A percentile compares a stretch with the other conserved stretches of the same genome.
Evolutionary conservation across 169 alveolate genomes (phyloP).

Genomic region (Cryptosporidium bovis): DNA sequence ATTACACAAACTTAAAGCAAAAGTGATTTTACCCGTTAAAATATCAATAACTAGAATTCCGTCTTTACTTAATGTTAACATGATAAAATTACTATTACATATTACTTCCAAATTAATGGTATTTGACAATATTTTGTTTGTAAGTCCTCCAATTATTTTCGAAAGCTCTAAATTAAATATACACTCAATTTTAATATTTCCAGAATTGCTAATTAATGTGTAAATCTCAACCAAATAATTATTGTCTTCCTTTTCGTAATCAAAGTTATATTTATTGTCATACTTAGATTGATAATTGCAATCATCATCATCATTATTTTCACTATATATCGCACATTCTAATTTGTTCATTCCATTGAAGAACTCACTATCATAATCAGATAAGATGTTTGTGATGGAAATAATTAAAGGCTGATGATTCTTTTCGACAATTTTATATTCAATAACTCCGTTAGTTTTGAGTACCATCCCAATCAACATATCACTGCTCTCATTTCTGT

Average conservation of each 20-base stretch:
- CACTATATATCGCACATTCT: neutral
- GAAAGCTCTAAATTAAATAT: constrained; percentile 35
- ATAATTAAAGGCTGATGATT: constrained; percentile 5
- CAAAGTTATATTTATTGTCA: neutral
- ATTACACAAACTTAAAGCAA: neutral
- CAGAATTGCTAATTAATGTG: neutral
- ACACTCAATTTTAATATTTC: neutral
- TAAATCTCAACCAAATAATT: neutral
- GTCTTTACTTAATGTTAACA: neutral
- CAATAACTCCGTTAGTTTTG: constrained; percentile 1
- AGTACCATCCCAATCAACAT: constrained; percentile 21
- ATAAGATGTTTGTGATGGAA: neutral
- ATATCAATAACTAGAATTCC: constrained; percentile 32
- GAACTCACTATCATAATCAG: neutral
- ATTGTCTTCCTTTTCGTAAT: neutral
- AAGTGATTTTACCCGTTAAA: constrained; percentile 47
- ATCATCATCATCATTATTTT: neutral
- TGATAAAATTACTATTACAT: constrained; percentile 4
- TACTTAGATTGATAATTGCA: neutral
- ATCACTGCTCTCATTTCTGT: neutral
- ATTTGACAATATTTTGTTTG: neutral
- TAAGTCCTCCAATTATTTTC: neutral
- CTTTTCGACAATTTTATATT: neutral
- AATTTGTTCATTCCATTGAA: constrained; percentile 4
- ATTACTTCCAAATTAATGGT: neutral